Percentiles rank a stretch among this genome's conserved stretches.
These are phyloP conservation scores for Austroboletus festivus DNA, from an alignment of 768 basidiomycete genomes.

Conservation along the genomic window DNA sequence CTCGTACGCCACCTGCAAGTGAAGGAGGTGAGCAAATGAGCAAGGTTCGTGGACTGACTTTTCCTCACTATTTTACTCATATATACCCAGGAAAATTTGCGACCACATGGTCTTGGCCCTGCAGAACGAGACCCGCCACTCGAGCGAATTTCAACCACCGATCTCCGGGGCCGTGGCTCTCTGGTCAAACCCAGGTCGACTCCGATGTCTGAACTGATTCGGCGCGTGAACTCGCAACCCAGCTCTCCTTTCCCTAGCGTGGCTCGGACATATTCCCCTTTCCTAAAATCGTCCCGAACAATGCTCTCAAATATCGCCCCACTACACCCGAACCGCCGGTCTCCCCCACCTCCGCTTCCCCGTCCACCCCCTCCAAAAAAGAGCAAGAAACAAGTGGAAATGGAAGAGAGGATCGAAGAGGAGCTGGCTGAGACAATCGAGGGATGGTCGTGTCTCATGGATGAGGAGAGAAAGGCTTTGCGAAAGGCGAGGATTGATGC, in stretches of 20 bases:
- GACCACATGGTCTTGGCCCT: slow-evolving; percentile 1
- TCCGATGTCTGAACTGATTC: slow-evolving; percentile 75
- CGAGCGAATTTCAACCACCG: slow-evolving; percentile 11
- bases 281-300: slow-evolving; percentile 60
- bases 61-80: not conserved
- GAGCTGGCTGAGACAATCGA: slow-evolving; percentile 72
- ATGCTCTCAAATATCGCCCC: slow-evolving; percentile 69
- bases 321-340: slow-evolving; percentile 67
- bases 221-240: slow-evolving; percentile 64
- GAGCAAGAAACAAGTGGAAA: slow-evolving; percentile 72
- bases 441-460: slow-evolving; percentile 48
- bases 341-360: slow-evolving; percentile 71
- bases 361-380: slow-evolving; percentile 72
- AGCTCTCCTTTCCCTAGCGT: slow-evolving; percentile 46
- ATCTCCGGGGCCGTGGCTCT: slow-evolving; percentile 26
- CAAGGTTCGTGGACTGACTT: slow-evolving; percentile 12
- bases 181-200: slow-evolving; percentile 54
- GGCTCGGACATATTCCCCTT: slow-evolving; percentile 53
- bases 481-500: slow-evolving; percentile 59
- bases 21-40: slow-evolving; percentile 8
- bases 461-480: slow-evolving; percentile 47
- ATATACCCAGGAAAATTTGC: slow-evolving; percentile 13
- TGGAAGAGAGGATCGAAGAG: slow-evolving; percentile 79
- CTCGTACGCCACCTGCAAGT: not conserved
- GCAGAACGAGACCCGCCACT: not conserved